These are phyloP conservation scores for Gonapodya prolifera DNA, from an alignment of 192 early-diverging fungal genomes.

Conservation along the genomic window DNA sequence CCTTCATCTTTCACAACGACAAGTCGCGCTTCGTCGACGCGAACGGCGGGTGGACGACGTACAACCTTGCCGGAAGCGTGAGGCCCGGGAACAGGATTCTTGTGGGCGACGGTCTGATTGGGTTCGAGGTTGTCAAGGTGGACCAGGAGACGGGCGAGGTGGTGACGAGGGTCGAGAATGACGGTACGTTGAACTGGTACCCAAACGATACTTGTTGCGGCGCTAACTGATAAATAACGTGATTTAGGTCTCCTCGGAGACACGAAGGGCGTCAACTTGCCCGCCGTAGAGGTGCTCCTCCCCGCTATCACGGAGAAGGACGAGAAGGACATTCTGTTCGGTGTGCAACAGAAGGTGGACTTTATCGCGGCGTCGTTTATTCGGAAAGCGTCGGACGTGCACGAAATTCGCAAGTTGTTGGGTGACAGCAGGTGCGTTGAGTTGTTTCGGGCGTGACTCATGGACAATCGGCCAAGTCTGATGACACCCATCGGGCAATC, in stretches of 20 bases:
- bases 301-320: conserved; percentile 95
- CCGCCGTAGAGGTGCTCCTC: conserved; percentile 77
- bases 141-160: conserved; percentile 20
- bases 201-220: neutral
- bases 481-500: neutral
- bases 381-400: conserved; percentile 80
- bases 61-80: conserved; percentile 26
- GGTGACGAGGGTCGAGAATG: neutral
- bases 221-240: too few species aligned
- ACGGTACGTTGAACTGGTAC: neutral
- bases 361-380: conserved; percentile 96
- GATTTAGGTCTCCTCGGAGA: conserved; percentile 62
- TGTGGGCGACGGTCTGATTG: conserved; percentile 40
- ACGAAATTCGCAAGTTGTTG: conserved; percentile 74
- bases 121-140: conserved; percentile 24
- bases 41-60: conserved; percentile 32
- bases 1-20: conserved; percentile 39
- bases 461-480: neutral
- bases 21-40: conserved; percentile 28
- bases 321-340: conserved; percentile 78
- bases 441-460: neutral
- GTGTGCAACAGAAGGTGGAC: conserved; percentile 86
- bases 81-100: conserved; percentile 30
- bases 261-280: conserved; percentile 94
- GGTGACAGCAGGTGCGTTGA: conserved; percentile 42